phyloP scores from a whole-genome alignment of 2,329 filamentous ascomycete genomes.

The Xylaria arbuscula region DNA sequence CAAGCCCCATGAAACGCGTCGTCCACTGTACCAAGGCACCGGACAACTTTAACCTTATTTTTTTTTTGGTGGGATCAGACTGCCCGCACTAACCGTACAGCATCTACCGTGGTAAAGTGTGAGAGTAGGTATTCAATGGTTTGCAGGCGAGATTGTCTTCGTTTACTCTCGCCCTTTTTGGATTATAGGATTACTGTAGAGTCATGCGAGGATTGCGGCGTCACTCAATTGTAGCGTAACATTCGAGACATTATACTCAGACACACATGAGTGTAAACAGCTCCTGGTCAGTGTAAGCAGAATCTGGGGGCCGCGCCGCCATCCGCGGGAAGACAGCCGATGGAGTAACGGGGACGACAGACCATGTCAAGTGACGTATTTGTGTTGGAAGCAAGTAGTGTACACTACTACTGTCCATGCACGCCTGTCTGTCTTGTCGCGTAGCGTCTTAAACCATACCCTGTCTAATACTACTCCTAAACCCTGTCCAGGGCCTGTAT shows the following conservation, averaged over 20 bases:
- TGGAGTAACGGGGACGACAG: background rate
- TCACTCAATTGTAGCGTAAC: background rate
- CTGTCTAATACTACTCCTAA: background rate
- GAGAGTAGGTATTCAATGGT: background rate
- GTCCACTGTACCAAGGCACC: conserved; percentile 9
- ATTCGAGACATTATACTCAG: background rate
- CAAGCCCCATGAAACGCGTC: conserved; percentile 18
- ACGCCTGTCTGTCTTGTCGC: background rate
- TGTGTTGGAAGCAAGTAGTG: background rate
- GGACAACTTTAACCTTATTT: conserved; percentile 7
- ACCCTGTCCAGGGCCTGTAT: background rate
- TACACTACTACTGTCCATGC: no score
- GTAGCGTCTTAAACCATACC: background rate
- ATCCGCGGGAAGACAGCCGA: conserved; percentile 1
- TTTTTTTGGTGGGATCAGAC: conserved; percentile 3
- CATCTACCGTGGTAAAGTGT: background rate
- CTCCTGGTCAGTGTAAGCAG: background rate
- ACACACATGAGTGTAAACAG: background rate
- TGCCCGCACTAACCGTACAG: background rate
- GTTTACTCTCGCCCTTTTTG: background rate
- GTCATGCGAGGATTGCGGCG: conserved; percentile 6
- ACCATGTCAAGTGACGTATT: conserved; percentile 31
- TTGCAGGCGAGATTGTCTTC: background rate
- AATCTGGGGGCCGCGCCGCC: conserved; percentile 2
- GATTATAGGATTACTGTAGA: background rate